These are phyloP conservation scores for Alloascoidea africana DNA, from an alignment of 805 yeast genomes.

Conservation along the genomic window DNA sequence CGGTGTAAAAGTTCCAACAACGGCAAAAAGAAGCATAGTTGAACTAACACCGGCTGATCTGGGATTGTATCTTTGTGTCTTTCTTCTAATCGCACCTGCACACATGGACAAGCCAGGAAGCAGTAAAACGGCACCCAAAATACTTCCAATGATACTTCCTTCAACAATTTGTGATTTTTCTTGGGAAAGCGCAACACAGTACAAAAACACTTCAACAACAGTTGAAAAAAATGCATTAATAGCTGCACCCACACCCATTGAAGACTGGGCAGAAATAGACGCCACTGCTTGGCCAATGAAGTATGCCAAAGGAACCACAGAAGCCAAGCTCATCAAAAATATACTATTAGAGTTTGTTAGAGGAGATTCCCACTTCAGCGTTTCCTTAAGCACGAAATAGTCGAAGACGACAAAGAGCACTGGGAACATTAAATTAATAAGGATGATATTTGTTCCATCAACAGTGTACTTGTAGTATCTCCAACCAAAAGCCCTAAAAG, in stretches of 20 bases:
- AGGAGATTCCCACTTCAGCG: slow-evolving; percentile 23
- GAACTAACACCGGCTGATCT: slow-evolving; percentile 95
- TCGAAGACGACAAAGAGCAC: slow-evolving; percentile 77
- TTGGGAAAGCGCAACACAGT: slow-evolving; percentile 81
- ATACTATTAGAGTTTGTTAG: slow-evolving; percentile 49
- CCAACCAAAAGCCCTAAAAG: slow-evolving; percentile 82
- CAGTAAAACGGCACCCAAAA: slow-evolving; percentile 80
- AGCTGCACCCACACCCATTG: slow-evolving; percentile 98
- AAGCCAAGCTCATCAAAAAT: slow-evolving; percentile 62
- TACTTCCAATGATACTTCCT: slow-evolving; percentile 90
- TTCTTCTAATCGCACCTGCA: slow-evolving; percentile 86
- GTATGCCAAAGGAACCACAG: slow-evolving; percentile 88
- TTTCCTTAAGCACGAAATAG: slow-evolving; percentile 44
- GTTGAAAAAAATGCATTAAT: slow-evolving; percentile 97
- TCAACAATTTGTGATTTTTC: slow-evolving; percentile 83
- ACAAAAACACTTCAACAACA: slow-evolving; percentile 80
- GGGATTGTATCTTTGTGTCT: slow-evolving; percentile 92
- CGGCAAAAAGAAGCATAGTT: slow-evolving; percentile 84
- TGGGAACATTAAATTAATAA: slow-evolving; percentile 67
- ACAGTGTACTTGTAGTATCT: slow-evolving; percentile 94
- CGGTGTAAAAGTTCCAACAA: slow-evolving; percentile 85
- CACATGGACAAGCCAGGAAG: slow-evolving; percentile 95
- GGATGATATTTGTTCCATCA: slow-evolving; percentile 89
- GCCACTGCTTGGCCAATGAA: slow-evolving; percentile 99
- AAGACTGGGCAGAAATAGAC: slow-evolving; percentile 93